These are phyloP conservation scores for Sporisorium iseilematis-ciliati DNA, from an alignment of 1,284 basidiomycete genomes.

Conservation along the genomic window DNA sequence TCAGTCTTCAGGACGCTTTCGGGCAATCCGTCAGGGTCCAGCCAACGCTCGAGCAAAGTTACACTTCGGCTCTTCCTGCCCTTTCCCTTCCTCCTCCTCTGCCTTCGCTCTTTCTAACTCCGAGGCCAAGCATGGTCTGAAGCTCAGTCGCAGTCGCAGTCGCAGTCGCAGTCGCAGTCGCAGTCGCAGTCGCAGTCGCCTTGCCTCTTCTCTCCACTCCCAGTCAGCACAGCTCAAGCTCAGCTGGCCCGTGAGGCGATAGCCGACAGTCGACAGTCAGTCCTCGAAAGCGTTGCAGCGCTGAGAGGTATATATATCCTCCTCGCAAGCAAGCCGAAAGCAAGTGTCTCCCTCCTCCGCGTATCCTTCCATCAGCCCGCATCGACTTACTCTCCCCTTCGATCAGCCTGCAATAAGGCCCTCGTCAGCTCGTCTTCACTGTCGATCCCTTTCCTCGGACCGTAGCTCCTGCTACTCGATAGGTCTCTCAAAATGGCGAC, in stretches of 20 bases:
- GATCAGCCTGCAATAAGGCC: neutral
- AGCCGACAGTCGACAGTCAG: constrained; percentile 1
- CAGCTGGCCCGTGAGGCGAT: neutral
- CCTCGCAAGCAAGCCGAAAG: neutral
- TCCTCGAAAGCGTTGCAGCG: neutral
- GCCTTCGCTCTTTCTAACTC: constrained; percentile 7
- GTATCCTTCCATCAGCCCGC: neutral
- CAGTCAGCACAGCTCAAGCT: neutral
- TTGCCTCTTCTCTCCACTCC: neutral
- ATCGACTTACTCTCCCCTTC: neutral
- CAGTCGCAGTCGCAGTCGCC: too few relatives aligned
- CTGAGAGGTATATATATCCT: neutral
- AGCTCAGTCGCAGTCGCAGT: too few relatives aligned
- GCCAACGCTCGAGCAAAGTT: neutral
- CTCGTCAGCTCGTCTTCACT: neutral
- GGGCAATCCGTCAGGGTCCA: constrained; percentile 26
- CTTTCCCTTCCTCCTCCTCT: neutral
- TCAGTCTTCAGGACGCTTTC: constrained; percentile 9
- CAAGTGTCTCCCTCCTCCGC: neutral
- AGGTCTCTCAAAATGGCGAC: constrained; percentile 15
- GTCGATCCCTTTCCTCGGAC: neutral
- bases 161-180: too few relatives aligned
- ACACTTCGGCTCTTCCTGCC: constrained; percentile 1
- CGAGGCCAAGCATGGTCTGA: constrained; percentile 8
- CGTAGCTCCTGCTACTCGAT: constrained; percentile 5